phyloP scores from a whole-genome alignment of 805 yeast genomes.

The Kodamaea laetipori region DNA sequence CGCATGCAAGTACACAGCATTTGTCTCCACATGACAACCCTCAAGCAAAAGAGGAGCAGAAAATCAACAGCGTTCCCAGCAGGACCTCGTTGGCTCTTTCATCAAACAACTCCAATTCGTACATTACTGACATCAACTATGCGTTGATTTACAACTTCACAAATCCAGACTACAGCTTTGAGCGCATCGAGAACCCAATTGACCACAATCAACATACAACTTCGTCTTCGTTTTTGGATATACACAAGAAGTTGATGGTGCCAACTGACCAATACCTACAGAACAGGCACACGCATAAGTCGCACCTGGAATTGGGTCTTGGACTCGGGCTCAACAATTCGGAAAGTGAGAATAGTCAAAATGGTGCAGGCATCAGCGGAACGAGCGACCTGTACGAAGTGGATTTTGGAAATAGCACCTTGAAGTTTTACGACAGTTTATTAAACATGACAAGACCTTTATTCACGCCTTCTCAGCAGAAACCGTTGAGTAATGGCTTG shows the following conservation, averaged over 20 bases:
- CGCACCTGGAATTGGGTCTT: constrained; percentile 21
- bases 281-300: constrained; percentile 21
- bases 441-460: constrained; percentile 26
- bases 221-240: constrained; percentile 22
- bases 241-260: constrained; percentile 32
- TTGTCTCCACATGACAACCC: constrained; percentile 13
- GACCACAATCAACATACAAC: constrained; percentile 15
- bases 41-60: constrained; percentile 20
- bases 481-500: constrained; percentile 23
- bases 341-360: constrained; percentile 4
- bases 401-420: constrained; percentile 22
- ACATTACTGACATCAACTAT: constrained; percentile 29
- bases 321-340: constrained; percentile 19
- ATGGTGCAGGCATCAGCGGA: neutral
- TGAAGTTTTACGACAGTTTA: constrained; percentile 23
- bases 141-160: constrained; percentile 39
- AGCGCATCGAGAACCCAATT: constrained; percentile 22
- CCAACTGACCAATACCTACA: constrained; percentile 40
- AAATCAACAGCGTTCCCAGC: constrained; percentile 15
- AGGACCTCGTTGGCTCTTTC: constrained; percentile 31
- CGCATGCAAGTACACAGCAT: constrained; percentile 20
- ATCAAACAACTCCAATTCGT: constrained; percentile 38
- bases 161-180: constrained; percentile 31
- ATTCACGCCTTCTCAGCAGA: constrained; percentile 28
- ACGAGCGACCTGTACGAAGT: constrained; percentile 11